A percentile compares a stretch with the other conserved stretches of the same genome.
phyloP scores from a whole-genome alignment of 768 basidiomycete species.

The Inosperma sp. region DNA sequence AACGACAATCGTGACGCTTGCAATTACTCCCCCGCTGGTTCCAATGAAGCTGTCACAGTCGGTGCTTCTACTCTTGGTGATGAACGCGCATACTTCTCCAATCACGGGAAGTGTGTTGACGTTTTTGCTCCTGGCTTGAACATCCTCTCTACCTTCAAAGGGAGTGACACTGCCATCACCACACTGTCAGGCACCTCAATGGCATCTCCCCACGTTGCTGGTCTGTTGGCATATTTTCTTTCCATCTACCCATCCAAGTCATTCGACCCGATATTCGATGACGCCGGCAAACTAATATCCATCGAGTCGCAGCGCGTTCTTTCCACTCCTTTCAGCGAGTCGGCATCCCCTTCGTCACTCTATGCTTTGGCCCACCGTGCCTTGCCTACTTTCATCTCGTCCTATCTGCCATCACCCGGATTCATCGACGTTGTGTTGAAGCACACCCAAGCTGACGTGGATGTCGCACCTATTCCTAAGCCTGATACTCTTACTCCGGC shows the following conservation, averaged over 20 bases:
- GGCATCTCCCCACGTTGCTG: slow-evolving; percentile 92
- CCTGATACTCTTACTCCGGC: slow-evolving; percentile 51
- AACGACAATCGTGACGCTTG: slow-evolving; percentile 90
- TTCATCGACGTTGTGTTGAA: slow-evolving; percentile 36
- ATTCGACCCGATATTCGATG: slow-evolving; percentile 51
- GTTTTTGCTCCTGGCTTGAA: slow-evolving; percentile 90
- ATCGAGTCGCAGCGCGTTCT: slow-evolving; percentile 32
- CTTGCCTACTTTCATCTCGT: slow-evolving; percentile 55
- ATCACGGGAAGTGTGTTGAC: slow-evolving; percentile 86
- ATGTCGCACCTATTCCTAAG: slow-evolving; percentile 40
- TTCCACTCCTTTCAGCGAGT: slow-evolving; percentile 27
- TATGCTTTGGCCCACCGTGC: slow-evolving; percentile 52
- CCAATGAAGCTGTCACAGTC: slow-evolving; percentile 89
- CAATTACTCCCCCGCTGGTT: slow-evolving; percentile 85
- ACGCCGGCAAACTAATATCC: slow-evolving; percentile 34
- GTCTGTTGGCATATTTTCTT: slow-evolving; percentile 87
- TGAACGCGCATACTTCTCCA: slow-evolving; percentile 88
- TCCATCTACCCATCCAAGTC: slow-evolving; percentile 72
- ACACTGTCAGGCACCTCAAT: slow-evolving; percentile 90
- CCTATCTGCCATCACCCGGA: slow-evolving; percentile 51
- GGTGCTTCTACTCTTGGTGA: slow-evolving; percentile 84
- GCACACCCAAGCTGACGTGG: slow-evolving; percentile 11
- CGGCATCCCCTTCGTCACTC: slow-evolving; percentile 32
- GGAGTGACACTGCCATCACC: slow-evolving; percentile 52
- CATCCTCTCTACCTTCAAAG: slow-evolving; percentile 85